A percentile compares a stretch with the other conserved stretches of the same genome.
Evolutionary conservation across 2,329 filamentous ascomycete species (phyloP).

Genomic region (Gremmenia infestans): DNA sequence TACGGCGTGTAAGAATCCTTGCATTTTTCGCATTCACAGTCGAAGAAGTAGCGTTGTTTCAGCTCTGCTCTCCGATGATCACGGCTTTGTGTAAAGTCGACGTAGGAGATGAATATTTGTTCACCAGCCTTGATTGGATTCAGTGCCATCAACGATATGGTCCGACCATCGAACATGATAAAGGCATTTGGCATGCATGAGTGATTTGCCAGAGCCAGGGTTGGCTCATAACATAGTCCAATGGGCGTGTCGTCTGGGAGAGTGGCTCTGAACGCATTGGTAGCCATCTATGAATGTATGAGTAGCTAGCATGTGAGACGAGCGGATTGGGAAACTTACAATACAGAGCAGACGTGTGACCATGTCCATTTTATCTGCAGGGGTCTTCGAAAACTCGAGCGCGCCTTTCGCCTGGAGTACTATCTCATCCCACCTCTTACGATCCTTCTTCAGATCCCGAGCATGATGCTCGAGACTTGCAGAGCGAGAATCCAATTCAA

Average conservation of each 20-base stretch:
- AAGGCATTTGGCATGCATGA: constrained; percentile 57
- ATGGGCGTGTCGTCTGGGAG: constrained; percentile 48
- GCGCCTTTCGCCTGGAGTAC: constrained; percentile 46
- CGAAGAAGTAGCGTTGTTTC: constrained; percentile 24
- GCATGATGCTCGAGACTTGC: constrained; percentile 43
- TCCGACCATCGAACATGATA: constrained; percentile 50
- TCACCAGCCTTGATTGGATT: constrained; percentile 45
- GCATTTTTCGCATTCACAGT: constrained; percentile 24
- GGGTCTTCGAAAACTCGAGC: constrained; percentile 41
- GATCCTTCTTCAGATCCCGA: constrained; percentile 33
- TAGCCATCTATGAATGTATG: constrained; percentile 44
- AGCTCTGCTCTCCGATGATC: constrained; percentile 14
- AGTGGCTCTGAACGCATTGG: constrained; percentile 55
- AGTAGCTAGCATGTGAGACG: neutral
- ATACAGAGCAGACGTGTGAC: constrained; percentile 50
- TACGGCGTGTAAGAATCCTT: constrained; percentile 15
- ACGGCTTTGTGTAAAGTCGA: constrained; percentile 38
- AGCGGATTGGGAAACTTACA: constrained; percentile 33
- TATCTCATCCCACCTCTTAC: constrained; percentile 38
- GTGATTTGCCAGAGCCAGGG: constrained; percentile 51
- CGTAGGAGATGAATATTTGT: constrained; percentile 58
- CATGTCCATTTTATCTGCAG: constrained; percentile 33
- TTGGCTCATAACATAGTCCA: constrained; percentile 52
- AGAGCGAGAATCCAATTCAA: constrained; percentile 31
- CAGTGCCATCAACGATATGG: constrained; percentile 47